These are phyloP conservation scores for Avena eriantha DNA, from an alignment of 176 grass and related monocot genomes.

Conservation along the genomic window DNA sequence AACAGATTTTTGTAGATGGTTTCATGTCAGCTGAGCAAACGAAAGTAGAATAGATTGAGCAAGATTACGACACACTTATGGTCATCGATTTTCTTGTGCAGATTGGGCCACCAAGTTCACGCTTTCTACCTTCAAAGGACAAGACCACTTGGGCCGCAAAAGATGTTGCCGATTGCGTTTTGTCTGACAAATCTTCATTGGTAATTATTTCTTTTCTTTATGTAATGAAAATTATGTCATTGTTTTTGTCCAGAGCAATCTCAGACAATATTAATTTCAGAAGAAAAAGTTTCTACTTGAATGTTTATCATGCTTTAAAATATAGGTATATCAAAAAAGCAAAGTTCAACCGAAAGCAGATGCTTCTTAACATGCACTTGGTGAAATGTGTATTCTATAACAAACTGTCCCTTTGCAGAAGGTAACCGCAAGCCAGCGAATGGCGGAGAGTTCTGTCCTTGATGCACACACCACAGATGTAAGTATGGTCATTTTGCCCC, in stretches of 20 bases:
- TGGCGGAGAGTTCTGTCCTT: slow-evolving; percentile 96
- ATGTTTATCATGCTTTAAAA: not conserved
- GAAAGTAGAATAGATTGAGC: not conserved
- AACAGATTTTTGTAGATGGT: not conserved
- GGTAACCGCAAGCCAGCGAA: slow-evolving; percentile 67
- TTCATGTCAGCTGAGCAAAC: not conserved
- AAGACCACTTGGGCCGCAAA: slow-evolving; percentile 81
- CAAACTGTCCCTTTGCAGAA: slow-evolving; percentile 58
- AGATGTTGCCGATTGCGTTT: slow-evolving; percentile 95
- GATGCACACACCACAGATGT: slow-evolving; percentile 80
- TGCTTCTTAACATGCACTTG: slow-evolving; percentile 1
- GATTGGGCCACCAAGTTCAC: slow-evolving; percentile 87
- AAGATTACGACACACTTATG: not conserved
- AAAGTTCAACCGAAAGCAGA: slow-evolving; percentile 27
- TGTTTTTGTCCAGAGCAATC: not conserved
- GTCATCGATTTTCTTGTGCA: slow-evolving; percentile 40
- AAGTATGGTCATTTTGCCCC: slow-evolving; percentile 42
- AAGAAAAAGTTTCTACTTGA: not conserved
- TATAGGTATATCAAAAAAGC: not conserved
- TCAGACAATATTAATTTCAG: slow-evolving; percentile 3
- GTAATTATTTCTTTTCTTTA: slow-evolving; percentile 45
- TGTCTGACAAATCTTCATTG: slow-evolving; percentile 85
- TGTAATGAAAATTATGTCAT: slow-evolving; percentile 7
- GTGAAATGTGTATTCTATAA: slow-evolving; percentile 26
- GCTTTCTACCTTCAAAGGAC: slow-evolving; percentile 76